These are phyloP conservation scores for Cotoneaster glaucophyllus DNA, from an alignment of 306 rosid species.

Conservation along the genomic window DNA sequence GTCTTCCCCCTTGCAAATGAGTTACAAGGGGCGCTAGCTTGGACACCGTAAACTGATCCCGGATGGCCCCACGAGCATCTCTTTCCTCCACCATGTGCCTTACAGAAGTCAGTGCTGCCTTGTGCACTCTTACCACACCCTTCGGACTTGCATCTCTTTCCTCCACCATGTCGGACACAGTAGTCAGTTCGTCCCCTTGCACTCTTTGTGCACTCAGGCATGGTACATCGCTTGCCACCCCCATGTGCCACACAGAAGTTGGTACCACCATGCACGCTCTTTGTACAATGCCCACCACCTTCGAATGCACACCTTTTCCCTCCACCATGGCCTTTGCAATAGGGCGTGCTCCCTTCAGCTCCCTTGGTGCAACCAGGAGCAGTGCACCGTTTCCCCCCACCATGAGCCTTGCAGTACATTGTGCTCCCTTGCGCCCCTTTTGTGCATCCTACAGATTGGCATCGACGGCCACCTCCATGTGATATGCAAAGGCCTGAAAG, in stretches of 20 bases:
- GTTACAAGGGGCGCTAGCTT: slow-evolving; percentile 57
- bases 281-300: slow-evolving; percentile 74
- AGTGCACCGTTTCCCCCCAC: slow-evolving; percentile 90
- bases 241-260: slow-evolving; percentile 96
- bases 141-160: slow-evolving; percentile 78
- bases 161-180: slow-evolving; percentile 97
- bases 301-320: slow-evolving; percentile 85
- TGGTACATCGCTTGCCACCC: slow-evolving; percentile 91
- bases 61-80: slow-evolving; percentile 93
- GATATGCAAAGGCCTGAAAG: slow-evolving; percentile 94
- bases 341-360: slow-evolving; percentile 93
- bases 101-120: slow-evolving; percentile 93
- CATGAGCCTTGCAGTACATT: slow-evolving; percentile 94
- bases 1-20: slow-evolving; percentile 88
- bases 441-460: slow-evolving; percentile 76
- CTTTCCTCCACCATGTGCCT: slow-evolving; percentile 99
- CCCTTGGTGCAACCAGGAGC: slow-evolving; percentile 90
- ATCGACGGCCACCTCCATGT: slow-evolving; percentile 92
- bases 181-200: slow-evolving; percentile 94
- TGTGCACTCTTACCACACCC: slow-evolving; percentile 96
- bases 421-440: slow-evolving; percentile 98
- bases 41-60: slow-evolving; percentile 53
- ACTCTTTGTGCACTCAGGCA: slow-evolving; percentile 82
- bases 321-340: slow-evolving; percentile 93
- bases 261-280: slow-evolving; percentile 96